Evolutionary conservation across 2,329 filamentous ascomycete genomes (phyloP).

Genomic region (Exophiala viscosa): DNA sequence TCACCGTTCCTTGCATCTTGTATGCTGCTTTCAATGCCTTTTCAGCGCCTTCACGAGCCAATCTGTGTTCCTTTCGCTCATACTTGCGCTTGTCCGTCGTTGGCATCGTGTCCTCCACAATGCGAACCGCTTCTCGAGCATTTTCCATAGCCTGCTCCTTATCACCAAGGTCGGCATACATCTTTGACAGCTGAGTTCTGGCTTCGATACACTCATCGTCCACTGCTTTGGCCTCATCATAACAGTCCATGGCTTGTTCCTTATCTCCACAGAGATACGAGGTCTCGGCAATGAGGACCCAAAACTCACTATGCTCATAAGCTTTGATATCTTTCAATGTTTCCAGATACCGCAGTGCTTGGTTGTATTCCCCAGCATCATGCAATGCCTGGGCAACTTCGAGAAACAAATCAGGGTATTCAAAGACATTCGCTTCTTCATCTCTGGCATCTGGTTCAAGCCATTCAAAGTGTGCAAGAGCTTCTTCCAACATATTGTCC

Average conservation of each 20-base stretch:
- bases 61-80: conserved; percentile 26
- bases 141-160: conserved; percentile 73
- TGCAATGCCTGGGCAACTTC: conserved; percentile 63
- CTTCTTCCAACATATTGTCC: conserved; percentile 63
- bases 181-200: conserved; percentile 72
- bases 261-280: conserved; percentile 62
- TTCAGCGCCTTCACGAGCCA: conserved; percentile 26
- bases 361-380: conserved; percentile 47
- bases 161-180: conserved; percentile 73
- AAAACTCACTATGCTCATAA: conserved; percentile 48
- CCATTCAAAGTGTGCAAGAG: conserved; percentile 67
- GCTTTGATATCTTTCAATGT: conserved; percentile 48
- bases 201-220: conserved; percentile 72
- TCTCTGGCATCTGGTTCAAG: conserved; percentile 61
- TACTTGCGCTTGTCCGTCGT: conserved; percentile 28
- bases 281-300: conserved; percentile 55
- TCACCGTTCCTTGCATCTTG: conserved; percentile 15
- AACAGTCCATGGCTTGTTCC: conserved; percentile 71
- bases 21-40: conserved; percentile 27
- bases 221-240: conserved; percentile 68
- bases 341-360: conserved; percentile 58
- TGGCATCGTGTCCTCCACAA: conserved; percentile 44
- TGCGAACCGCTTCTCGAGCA: conserved; percentile 68
- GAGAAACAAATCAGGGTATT: conserved; percentile 75
- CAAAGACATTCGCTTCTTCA: conserved; percentile 52